A percentile compares a stretch with the other conserved stretches of the same genome.
These are phyloP conservation scores for Rhizopogon salebrosus DNA, from an alignment of 768 basidiomycete genomes.

Conservation along the genomic window DNA sequence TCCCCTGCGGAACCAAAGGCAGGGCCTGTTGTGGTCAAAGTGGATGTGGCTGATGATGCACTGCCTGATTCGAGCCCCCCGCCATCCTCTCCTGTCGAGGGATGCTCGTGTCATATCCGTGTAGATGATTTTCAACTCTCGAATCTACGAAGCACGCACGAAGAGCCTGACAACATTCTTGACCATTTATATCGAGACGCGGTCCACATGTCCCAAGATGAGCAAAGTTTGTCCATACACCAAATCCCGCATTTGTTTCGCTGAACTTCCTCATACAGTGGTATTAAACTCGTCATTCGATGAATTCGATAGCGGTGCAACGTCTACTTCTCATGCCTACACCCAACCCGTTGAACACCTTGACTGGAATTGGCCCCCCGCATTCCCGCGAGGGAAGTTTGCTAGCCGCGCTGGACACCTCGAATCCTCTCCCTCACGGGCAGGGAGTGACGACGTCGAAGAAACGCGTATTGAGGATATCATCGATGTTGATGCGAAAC, in stretches of 20 bases:
- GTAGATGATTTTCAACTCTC: not conserved
- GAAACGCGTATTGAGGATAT: slow-evolving; percentile 17
- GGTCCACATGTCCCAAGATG: not conserved
- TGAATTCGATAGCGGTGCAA: not conserved
- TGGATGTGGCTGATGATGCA: not conserved
- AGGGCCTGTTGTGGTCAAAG: not conserved
- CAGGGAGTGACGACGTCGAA: slow-evolving; percentile 9
- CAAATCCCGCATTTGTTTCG: not conserved
- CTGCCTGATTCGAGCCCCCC: slow-evolving; percentile 6
- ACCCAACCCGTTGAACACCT: slow-evolving; percentile 14
- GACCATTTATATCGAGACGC: slow-evolving; percentile 6
- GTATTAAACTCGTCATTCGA: not conserved
- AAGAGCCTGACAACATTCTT: not conserved
- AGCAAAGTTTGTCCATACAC: not conserved
- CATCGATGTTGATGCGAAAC: slow-evolving; percentile 12
- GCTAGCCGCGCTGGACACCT: slow-evolving; percentile 14
- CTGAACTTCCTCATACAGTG: not conserved
- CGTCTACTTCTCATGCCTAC: not conserved
- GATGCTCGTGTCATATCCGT: not conserved
- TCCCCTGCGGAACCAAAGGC: too few species aligned
- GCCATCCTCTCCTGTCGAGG: slow-evolving; percentile 5
- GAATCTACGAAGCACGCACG: not conserved
- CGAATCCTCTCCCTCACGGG: slow-evolving; percentile 3
- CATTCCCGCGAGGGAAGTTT: slow-evolving; percentile 21
- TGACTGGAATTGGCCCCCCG: slow-evolving; percentile 33